Evolutionary conservation across 2,329 filamentous ascomycete species (phyloP).

Genomic region (Alternaria longipes): DNA sequence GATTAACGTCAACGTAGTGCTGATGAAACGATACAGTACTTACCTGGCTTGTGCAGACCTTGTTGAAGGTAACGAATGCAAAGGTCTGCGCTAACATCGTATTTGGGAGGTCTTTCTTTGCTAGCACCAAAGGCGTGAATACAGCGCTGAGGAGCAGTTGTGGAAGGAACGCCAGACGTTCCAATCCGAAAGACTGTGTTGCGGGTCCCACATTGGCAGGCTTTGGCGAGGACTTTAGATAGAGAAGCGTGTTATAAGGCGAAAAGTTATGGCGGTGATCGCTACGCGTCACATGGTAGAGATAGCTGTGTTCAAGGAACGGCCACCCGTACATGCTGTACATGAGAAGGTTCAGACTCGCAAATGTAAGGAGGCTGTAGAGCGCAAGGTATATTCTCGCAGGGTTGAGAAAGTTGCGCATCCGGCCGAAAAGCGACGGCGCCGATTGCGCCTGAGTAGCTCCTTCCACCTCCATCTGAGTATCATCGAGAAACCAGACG

Average conservation of each 20-base stretch:
- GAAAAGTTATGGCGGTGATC: slow-evolving; percentile 99
- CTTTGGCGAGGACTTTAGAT: slow-evolving; percentile 75
- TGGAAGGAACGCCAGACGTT: slow-evolving; percentile 87
- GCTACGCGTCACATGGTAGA: slow-evolving; percentile 90
- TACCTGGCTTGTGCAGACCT: slow-evolving; percentile 98
- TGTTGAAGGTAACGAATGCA: slow-evolving; percentile 97
- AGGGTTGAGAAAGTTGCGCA: slow-evolving; percentile 40
- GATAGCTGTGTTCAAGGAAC: slow-evolving; percentile 89
- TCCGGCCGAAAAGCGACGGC: slow-evolving; percentile 32
- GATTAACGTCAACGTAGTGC: slow-evolving; percentile 10
- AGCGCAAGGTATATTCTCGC: slow-evolving; percentile 66
- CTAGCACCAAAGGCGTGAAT: slow-evolving; percentile 77
- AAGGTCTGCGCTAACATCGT: slow-evolving; percentile 96
- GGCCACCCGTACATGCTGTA: slow-evolving; percentile 75
- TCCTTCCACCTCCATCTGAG: slow-evolving; percentile 41
- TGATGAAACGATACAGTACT: slow-evolving; percentile 31
- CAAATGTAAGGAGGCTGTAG: slow-evolving; percentile 77
- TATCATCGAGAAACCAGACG: slow-evolving; percentile 79
- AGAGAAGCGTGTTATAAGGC: slow-evolving; percentile 90
- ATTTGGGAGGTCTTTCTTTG: slow-evolving; percentile 81
- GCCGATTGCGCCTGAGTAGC: not conserved
- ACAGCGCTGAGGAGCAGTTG: slow-evolving; percentile 83
- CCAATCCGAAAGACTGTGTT: slow-evolving; percentile 61
- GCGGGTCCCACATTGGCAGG: slow-evolving; percentile 37
- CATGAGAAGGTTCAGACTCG: slow-evolving; percentile 79